These are phyloP conservation scores for Curvularia hawaiiensis DNA, from an alignment of 2,329 filamentous ascomycete genomes.

Conservation along the genomic window DNA sequence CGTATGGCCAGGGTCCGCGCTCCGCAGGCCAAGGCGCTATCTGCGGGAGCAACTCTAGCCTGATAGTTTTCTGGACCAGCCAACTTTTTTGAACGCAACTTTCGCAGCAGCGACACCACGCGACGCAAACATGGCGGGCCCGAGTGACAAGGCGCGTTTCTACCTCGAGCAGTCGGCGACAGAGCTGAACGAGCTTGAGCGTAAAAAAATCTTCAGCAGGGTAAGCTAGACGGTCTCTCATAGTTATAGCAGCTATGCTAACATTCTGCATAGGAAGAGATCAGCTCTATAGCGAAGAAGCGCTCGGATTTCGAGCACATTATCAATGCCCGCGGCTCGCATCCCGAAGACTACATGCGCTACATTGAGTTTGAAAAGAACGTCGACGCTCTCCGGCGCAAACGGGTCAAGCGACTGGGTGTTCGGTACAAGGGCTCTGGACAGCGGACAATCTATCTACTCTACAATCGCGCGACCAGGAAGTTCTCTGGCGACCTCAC, in stretches of 20 bases:
- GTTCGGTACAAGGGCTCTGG: slow-evolving; percentile 74
- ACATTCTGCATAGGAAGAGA: slow-evolving; percentile 70
- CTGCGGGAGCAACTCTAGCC: slow-evolving; percentile 24
- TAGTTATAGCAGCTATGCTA: slow-evolving; percentile 7
- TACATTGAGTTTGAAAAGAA: slow-evolving; percentile 78
- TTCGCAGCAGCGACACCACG: slow-evolving; percentile 15
- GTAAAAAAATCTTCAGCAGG: slow-evolving; percentile 87
- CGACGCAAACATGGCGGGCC: slow-evolving; percentile 69
- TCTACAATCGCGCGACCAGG: slow-evolving; percentile 83
- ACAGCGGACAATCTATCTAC: slow-evolving; percentile 83
- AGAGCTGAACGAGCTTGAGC: slow-evolving; percentile 88
- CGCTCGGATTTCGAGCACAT: slow-evolving; percentile 93
- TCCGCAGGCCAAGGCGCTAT: slow-evolving; percentile 32
- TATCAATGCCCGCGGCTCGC: slow-evolving; percentile 76
- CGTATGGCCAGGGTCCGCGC: slow-evolving; percentile 24
- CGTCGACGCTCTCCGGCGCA: slow-evolving; percentile 74
- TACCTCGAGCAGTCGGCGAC: slow-evolving; percentile 92
- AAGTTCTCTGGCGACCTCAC: slow-evolving; percentile 81
- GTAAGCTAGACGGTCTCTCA: slow-evolving; percentile 50
- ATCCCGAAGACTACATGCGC: slow-evolving; percentile 77
- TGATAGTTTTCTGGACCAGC: slow-evolving; percentile 20
- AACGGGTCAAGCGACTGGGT: slow-evolving; percentile 80
- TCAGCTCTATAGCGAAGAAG: slow-evolving; percentile 84
- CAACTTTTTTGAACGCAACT: slow-evolving; percentile 29
- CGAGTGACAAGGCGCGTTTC: slow-evolving; percentile 93